Conservation (phyloP, 176 grass and related monocot genomes). For the Thinopyrum elongatum region DNA sequence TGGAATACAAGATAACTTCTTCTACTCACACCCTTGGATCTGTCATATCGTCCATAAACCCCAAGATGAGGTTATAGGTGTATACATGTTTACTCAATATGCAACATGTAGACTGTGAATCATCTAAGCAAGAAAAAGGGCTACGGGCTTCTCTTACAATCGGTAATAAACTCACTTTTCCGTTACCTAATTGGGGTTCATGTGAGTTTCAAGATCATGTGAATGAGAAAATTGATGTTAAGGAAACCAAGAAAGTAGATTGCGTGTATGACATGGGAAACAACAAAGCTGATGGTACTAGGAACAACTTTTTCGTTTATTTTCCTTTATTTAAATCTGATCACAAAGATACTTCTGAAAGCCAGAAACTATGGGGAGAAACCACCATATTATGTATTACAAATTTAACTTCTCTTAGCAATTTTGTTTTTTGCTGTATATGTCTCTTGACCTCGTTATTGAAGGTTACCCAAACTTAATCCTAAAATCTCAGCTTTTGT, state of each 20-base stretch:
- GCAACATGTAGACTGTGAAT: background rate
- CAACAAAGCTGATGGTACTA: background rate
- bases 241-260: background rate
- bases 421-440: background rate
- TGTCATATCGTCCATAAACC: background rate
- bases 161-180: background rate
- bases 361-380: background rate
- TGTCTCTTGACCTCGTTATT: background rate
- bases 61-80: background rate
- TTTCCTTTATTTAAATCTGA: background rate
- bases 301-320: background rate
- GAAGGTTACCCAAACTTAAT: constrained; percentile 7
- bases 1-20: background rate
- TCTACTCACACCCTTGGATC: background rate
- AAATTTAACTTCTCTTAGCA: background rate
- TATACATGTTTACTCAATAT: background rate
- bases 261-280: background rate
- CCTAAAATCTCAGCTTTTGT: background rate
- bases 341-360: background rate
- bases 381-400: background rate
- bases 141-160: background rate
- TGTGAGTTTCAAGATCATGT: background rate
- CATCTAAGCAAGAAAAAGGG: background rate
- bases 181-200: background rate
- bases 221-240: background rate